phyloP scores from a whole-genome alignment of 257 asterid species.

The Henckelia pumila region DNA sequence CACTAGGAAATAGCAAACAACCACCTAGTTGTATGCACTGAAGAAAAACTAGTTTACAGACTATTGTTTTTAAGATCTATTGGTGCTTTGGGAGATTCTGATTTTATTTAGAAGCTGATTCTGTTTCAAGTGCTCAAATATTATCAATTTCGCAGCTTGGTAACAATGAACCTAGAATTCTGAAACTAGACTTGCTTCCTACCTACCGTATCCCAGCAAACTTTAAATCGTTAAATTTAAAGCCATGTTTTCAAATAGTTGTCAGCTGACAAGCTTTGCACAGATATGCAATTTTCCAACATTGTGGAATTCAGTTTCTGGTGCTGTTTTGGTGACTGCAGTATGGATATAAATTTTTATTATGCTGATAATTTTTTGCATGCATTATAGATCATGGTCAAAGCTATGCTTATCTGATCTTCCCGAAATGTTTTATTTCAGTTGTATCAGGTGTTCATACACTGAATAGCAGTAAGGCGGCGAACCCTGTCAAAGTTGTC shows the following conservation, averaged over 20 bases:
- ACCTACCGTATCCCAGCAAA: neutral
- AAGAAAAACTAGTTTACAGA: neutral
- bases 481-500: constrained; percentile 60
- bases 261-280: constrained; percentile 3
- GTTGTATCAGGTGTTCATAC: constrained; percentile 48
- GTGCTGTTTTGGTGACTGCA: constrained; percentile 1
- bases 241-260: neutral
- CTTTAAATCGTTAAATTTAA: neutral
- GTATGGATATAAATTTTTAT: constrained; percentile 1
- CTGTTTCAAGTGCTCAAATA: neutral
- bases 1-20: constrained; percentile 16
- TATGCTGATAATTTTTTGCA: constrained; percentile 1
- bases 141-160: neutral
- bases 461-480: constrained; percentile 43
- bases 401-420: neutral
- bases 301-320: neutral
- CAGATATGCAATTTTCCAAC: neutral
- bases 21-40: constrained; percentile 1
- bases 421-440: constrained; percentile 13
- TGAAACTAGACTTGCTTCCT: neutral
- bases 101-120: constrained; percentile 23
- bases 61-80: constrained; percentile 6
- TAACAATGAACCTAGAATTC: constrained; percentile 20
- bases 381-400: constrained; percentile 7
- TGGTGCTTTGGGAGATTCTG: constrained; percentile 7